These are phyloP conservation scores for Corylus avellana DNA, from an alignment of 306 rosid species.

Conservation along the genomic window DNA sequence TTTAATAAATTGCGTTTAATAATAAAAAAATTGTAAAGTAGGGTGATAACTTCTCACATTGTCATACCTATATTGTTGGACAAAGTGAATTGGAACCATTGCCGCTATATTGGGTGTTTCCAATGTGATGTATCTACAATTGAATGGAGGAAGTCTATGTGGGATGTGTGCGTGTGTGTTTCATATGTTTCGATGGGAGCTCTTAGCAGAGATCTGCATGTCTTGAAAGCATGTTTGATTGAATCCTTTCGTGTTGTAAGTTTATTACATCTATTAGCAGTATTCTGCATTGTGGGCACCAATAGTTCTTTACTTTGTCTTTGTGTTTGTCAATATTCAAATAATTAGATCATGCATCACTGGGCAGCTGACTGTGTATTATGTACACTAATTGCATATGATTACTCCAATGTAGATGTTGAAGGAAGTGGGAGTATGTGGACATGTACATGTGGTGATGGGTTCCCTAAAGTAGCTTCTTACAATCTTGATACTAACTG, in stretches of 20 bases:
- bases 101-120: background rate
- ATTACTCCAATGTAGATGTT: conserved; percentile 47
- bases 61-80: background rate
- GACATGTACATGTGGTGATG: conserved; percentile 75
- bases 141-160: conserved; percentile 2
- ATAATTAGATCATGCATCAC: conserved; percentile 13
- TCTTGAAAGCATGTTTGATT: background rate
- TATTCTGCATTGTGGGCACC: background rate
- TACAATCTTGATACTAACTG: conserved; percentile 48
- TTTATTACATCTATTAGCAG: background rate
- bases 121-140: background rate
- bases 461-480: conserved; percentile 73
- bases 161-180: background rate
- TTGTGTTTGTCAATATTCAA: background rate
- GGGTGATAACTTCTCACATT: background rate
- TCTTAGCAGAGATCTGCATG: background rate
- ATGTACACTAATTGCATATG: conserved; percentile 23
- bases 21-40: too few relatives aligned
- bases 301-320: background rate
- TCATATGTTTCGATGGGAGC: conserved; percentile 2
- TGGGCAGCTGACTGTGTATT: conserved; percentile 7
- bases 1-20: too few relatives aligned
- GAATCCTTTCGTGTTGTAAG: background rate
- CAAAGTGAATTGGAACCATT: background rate
- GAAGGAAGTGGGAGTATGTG: conserved; percentile 49